Conservation (phyloP, 768 basidiomycete genomes). For the Boletus barrowsii region DNA sequence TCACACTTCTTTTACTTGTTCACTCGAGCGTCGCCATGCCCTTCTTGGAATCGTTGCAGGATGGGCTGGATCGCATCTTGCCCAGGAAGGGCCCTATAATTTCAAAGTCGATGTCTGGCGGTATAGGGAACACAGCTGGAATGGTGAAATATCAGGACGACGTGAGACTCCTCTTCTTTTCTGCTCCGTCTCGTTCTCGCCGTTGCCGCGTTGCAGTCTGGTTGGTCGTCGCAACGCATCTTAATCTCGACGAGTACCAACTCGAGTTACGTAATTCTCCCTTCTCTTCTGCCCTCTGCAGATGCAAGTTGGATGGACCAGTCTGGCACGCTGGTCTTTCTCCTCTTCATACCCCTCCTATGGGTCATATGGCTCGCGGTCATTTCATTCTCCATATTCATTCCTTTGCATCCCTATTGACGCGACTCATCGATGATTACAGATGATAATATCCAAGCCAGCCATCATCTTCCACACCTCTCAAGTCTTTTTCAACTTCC, state of each 20-base stretch:
- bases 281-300: constrained; percentile 26
- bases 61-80: constrained; percentile 31
- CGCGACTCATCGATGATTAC: constrained; percentile 13
- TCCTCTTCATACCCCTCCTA: constrained; percentile 62
- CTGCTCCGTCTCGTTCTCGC: background rate
- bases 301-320: constrained; percentile 35
- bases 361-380: constrained; percentile 75
- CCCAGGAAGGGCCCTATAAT: constrained; percentile 17
- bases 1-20: background rate
- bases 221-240: constrained; percentile 15
- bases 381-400: constrained; percentile 19
- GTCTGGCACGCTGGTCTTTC: constrained; percentile 52
- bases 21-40: constrained; percentile 16
- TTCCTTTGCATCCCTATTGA: constrained; percentile 9
- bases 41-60: constrained; percentile 28
- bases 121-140: constrained; percentile 58
- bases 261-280: constrained; percentile 32
- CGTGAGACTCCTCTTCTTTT: constrained; percentile 44
- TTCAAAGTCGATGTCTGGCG: constrained; percentile 44
- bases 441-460: constrained; percentile 90
- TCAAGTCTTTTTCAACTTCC: constrained; percentile 90
- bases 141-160: constrained; percentile 67
- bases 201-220: constrained; percentile 16
- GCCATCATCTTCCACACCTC: constrained; percentile 71
- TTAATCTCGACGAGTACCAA: constrained; percentile 22